Evolutionary conservation across 2,329 filamentous ascomycete species (phyloP).

Genomic region (Pyrenochaeta sp.): DNA sequence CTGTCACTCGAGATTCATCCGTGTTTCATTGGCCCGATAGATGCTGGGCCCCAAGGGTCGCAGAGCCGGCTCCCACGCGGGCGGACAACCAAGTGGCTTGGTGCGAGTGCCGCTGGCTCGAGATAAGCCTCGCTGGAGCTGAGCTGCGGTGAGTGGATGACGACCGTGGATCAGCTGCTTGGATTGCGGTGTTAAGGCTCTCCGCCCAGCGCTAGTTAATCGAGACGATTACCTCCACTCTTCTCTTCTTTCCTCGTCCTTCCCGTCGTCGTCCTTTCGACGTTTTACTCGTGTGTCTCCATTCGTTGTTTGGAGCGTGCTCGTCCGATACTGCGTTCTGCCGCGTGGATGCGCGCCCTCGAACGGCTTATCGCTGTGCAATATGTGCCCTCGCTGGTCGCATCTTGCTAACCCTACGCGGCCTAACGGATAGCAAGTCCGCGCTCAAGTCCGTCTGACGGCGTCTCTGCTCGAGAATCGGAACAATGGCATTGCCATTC

Average conservation of each 20-base stretch:
- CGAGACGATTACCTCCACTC: conserved; percentile 1
- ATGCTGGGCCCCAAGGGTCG: no score
- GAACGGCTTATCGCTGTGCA: conserved; percentile 8
- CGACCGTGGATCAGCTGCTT: conserved; percentile 12
- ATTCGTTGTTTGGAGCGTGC: no score
- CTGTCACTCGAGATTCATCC: not conserved
- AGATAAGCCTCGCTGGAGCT: conserved; percentile 3
- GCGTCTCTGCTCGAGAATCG: conserved; percentile 10
- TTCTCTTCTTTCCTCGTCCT: conserved; percentile 2
- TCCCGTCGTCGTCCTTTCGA: conserved; percentile 1
- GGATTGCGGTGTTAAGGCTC: no score
- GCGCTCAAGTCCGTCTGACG: conserved; percentile 1
- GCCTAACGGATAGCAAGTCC: conserved; percentile 20
- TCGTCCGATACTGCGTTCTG: no score
- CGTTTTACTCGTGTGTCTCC: no score
- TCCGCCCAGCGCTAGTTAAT: conserved; percentile 1
- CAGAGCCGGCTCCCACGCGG: no score
- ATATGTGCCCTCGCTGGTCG: conserved; percentile 28
- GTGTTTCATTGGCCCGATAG: not conserved
- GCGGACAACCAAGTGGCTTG: not conserved
- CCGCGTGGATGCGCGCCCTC: conserved; percentile 9
- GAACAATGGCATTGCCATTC: conserved; percentile 38
- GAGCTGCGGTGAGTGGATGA: not conserved
- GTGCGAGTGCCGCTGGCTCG: not conserved
- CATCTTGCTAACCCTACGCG: conserved; percentile 12